Base-by-base conservation (phyloP, 2,329 filamentous ascomycete species). In the Venturia oleaginea region DNA sequence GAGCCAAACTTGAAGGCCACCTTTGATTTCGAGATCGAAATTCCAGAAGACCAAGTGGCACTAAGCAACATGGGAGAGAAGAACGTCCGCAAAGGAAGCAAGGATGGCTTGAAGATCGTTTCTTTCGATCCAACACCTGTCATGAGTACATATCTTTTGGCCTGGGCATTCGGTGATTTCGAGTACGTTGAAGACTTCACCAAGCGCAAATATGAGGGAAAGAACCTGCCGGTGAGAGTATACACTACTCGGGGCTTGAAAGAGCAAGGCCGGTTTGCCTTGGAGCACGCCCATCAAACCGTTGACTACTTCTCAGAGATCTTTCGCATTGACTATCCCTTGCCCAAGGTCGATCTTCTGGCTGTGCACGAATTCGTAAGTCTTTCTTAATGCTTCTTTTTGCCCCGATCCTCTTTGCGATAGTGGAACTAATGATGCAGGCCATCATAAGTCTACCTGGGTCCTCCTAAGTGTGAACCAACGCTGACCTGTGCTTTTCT, bases 231-330 rank as follows among this genome's bases (percentile, higher is more conserved):
- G 22, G 93, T 97, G 63, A 88, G 94, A 68, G 92, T 99, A 40
- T 99, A 97, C 77, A 97, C 93, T 1, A 97, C 93, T 11, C 88
- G 87, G 67, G 94, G 94, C n/a, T 82, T 99, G 67, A 92, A 95
- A 77, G 88, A 95, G 68, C 92, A 97, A 78, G 94, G 92, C 63
- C 86, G 84, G 32, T 96, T 90, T 79, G 94, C 94, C 46, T 79
- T 99, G 66, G 86, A 96, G 73, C 93, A 96, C 75, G 92, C 93
- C 32, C 90, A 92, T 72, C 90, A 93, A 78, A 90, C 94, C 69
- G 91, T 99, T 63, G 94, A 99, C 77, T 95, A 92, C 78, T 99
- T 96, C 78, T 97, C 93, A 0, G 91, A 97, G 76, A 87, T 94
- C 70, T 99, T 96, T 72, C 87, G 87, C 69, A 91, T 96, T 68